These are phyloP conservation scores for Tetradesmus lagerheimii DNA, from an alignment of 139 green algal genomes.

Conservation along the genomic window DNA sequence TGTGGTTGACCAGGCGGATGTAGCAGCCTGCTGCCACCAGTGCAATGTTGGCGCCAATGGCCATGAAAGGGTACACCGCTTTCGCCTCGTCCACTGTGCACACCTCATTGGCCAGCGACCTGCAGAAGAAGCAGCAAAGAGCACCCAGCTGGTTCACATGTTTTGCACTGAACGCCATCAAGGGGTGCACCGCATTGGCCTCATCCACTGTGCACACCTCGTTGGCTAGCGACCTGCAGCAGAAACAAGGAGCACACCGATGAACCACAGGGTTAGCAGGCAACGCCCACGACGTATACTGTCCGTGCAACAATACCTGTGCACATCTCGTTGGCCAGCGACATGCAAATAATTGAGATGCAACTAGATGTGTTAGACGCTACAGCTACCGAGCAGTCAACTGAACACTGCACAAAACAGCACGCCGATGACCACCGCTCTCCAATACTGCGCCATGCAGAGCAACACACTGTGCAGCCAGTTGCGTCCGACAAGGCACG, in stretches of 20 bases:
- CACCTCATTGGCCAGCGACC: conserved; percentile 67
- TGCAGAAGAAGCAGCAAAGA: not conserved
- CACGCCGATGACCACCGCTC: no score
- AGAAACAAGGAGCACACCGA: not conserved
- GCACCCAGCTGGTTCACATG: not conserved
- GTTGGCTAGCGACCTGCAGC: conserved; percentile 58
- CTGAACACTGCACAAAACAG: no score
- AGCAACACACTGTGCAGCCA: no score
- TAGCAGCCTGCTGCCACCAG: conserved; percentile 62
- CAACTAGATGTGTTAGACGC: no score
- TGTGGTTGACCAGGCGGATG: conserved; percentile 39
- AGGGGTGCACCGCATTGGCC: conserved; percentile 44
- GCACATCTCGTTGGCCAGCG: no score
- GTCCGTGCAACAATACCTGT: no score
- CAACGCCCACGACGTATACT: no score
- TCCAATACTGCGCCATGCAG: no score
- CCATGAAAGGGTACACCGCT: conserved; percentile 89
- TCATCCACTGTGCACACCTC: conserved; percentile 61
- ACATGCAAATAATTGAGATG: no score
- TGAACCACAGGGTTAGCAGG: no score
- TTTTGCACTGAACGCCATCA: not conserved
- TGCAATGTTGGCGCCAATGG: conserved; percentile 85
- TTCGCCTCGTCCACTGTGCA: conserved; percentile 71
- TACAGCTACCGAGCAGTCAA: no score
- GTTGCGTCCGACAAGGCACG: no score